phyloP scores from a whole-genome alignment of 805 yeast species.

The Lipomyces orientalis region DNA sequence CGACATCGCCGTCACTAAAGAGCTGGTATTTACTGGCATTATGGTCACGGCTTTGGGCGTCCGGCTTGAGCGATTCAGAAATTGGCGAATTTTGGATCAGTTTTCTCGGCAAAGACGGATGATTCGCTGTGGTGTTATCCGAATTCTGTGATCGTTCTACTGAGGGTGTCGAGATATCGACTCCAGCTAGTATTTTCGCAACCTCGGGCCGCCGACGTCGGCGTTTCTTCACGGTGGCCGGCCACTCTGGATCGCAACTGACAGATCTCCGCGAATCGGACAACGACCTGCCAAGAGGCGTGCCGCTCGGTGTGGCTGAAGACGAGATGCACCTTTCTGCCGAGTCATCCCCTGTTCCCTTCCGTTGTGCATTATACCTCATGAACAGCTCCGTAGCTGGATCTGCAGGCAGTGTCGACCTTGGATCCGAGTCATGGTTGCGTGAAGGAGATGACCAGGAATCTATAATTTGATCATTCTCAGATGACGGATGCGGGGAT shows the following conservation, averaged over 20 bases:
- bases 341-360: background rate
- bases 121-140: background rate
- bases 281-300: background rate
- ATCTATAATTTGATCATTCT: constrained; percentile 15
- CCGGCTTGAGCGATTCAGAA: background rate
- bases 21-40: background rate
- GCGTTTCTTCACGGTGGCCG: constrained; percentile 12
- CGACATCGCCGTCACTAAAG: background rate
- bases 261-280: constrained; percentile 10
- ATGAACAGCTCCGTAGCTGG: constrained; percentile 30
- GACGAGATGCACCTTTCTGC: background rate
- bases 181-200: background rate
- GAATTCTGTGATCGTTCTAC: background rate
- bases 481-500: constrained; percentile 29
- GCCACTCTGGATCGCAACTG: constrained; percentile 35
- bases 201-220: constrained; percentile 7
- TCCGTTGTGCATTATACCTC: constrained; percentile 23
- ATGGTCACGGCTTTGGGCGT: background rate
- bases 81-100: background rate
- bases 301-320: background rate
- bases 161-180: background rate
- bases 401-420: constrained; percentile 13
- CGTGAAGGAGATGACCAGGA: constrained; percentile 5
- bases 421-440: background rate
- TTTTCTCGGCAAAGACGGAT: background rate